A percentile compares a stretch with the other conserved stretches of the same genome.
Conservation (phyloP, 148 eudicot genomes). For the Beta vulgaris region DNA sequence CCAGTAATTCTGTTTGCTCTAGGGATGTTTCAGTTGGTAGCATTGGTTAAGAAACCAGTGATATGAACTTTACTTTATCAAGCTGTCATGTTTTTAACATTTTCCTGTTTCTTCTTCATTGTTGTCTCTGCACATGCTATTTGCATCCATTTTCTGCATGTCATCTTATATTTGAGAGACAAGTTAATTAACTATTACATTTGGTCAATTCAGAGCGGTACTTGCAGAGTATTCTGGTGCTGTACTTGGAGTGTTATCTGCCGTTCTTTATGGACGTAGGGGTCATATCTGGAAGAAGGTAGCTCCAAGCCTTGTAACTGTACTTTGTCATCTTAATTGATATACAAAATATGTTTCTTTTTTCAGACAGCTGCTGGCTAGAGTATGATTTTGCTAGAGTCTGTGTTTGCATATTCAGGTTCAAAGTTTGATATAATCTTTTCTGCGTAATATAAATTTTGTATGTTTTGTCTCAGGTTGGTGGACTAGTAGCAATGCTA, state of each 20-base stretch:
- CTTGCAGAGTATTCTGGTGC: conserved; percentile 97
- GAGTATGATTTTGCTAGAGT: neutral
- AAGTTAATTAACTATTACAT: conserved; percentile 12
- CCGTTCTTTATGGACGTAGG: conserved; percentile 69
- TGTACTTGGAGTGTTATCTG: conserved; percentile 91
- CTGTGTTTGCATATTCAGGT: neutral
- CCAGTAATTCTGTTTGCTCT: neutral
- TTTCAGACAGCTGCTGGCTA: neutral
- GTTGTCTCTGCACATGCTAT: conserved; percentile 2
- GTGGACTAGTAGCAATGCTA: conserved; percentile 84
- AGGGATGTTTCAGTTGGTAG: neutral
- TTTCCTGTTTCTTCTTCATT: neutral
- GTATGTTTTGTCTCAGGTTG: conserved; percentile 47
- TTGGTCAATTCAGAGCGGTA: conserved; percentile 57
- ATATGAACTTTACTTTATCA: neutral
- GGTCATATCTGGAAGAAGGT: conserved; percentile 94
- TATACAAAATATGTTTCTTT: neutral
- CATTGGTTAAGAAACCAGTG: neutral
- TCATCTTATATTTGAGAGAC: neutral
- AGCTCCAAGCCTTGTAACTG: conserved; percentile 16
- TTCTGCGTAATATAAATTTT: conserved; percentile 2
- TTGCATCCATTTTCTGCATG: neutral
- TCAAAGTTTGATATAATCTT: neutral
- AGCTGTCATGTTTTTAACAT: neutral
- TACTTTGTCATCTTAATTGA: neutral